These are phyloP conservation scores for Chaetomium cochliodes DNA, from an alignment of 495 filamentous ascomycete genomes.

Conservation along the genomic window DNA sequence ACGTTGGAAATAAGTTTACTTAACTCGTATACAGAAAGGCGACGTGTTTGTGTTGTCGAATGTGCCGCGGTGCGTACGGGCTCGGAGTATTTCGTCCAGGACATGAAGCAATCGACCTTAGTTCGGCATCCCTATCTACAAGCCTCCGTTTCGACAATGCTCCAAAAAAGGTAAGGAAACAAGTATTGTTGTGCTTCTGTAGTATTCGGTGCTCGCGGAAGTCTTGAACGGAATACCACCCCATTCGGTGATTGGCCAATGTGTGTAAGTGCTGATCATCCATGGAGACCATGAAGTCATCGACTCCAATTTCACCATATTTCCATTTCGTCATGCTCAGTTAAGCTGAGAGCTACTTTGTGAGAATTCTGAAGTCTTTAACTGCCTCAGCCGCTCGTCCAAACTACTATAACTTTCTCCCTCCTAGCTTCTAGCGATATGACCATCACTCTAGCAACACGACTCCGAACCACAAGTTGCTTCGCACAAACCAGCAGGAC, in stretches of 20 bases:
- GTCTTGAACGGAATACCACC: neutral
- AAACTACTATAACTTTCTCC: neutral
- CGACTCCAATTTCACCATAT: neutral
- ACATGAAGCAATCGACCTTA: too few species aligned
- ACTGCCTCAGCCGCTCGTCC: neutral
- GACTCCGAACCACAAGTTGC: constrained; percentile 9
- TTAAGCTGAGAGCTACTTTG: neutral
- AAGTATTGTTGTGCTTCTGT: too few species aligned
- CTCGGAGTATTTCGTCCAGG: too few species aligned
- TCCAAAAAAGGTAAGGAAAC: too few species aligned
- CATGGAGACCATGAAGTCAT: constrained; percentile 16
- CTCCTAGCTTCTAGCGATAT: neutral
- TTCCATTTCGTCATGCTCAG: neutral
- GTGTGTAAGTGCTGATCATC: constrained; percentile 12
- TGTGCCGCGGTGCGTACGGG: too few species aligned
- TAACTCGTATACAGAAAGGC: too few species aligned
- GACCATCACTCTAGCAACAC: constrained; percentile 13
- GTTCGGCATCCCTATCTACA: too few species aligned
- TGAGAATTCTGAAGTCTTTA: neutral
- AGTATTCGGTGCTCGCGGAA: too few species aligned
- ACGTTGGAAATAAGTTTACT: too few species aligned
- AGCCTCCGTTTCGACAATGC: too few species aligned
- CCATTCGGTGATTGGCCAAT: constrained; percentile 15
- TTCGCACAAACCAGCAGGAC: constrained; percentile 15
- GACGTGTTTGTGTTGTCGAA: too few species aligned